These are phyloP conservation scores for Mycena capillaripes DNA, from an alignment of 768 basidiomycete species.

Conservation along the genomic window DNA sequence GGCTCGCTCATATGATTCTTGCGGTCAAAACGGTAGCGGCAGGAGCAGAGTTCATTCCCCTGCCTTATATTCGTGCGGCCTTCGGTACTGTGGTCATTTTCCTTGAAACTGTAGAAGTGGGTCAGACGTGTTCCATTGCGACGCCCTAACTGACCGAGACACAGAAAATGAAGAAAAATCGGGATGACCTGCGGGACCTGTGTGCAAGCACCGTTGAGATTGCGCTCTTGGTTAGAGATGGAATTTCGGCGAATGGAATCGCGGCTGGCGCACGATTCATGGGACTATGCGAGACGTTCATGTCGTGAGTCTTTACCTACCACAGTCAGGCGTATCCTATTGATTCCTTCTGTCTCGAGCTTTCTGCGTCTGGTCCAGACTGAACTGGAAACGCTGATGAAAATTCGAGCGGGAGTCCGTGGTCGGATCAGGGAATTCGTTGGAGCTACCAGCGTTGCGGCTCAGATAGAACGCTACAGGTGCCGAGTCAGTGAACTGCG, in stretches of 20 bases:
- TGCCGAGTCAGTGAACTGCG: not conserved
- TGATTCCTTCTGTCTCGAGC: not conserved
- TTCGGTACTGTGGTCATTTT: conserved; percentile 6
- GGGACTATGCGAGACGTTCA: conserved; percentile 1
- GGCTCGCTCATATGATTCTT: conserved; percentile 14
- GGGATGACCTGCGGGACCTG: conserved; percentile 3
- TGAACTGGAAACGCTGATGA: not conserved
- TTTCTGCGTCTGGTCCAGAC: not conserved
- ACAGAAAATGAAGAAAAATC: conserved; percentile 18
- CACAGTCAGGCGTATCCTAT: not conserved
- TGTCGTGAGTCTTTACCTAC: not conserved
- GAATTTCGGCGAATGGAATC: not conserved
- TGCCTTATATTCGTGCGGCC: not conserved
- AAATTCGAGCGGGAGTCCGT: not conserved
- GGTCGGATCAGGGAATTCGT: not conserved
- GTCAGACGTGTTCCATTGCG: not conserved
- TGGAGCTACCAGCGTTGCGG: not conserved
- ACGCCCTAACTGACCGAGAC: not conserved
- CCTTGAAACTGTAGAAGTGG: conserved; percentile 16
- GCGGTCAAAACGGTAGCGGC: conserved; percentile 8
- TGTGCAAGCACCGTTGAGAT: conserved; percentile 13
- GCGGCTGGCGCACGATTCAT: not conserved
- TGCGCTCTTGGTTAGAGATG: not conserved
- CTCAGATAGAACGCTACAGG: conserved; percentile 1
- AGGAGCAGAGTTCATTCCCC: conserved; percentile 1